A percentile compares a stretch with the other conserved stretches of the same genome.
Evolutionary conservation across 345 rosid species (phyloP).

Genomic region (Lepidium aucheri): DNA sequence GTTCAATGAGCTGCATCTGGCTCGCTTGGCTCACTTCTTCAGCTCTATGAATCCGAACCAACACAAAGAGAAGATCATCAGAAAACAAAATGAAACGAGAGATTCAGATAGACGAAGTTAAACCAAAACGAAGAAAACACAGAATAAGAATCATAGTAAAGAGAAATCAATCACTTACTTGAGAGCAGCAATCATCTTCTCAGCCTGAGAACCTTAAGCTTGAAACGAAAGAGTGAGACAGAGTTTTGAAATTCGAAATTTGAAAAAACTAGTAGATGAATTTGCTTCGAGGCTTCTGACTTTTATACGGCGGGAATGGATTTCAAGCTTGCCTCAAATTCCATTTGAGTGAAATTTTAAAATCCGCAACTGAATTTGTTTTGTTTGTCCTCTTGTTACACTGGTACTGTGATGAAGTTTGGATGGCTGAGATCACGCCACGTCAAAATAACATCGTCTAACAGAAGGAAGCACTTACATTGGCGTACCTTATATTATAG

Average conservation of each 20-base stretch:
- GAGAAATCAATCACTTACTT: slow-evolving; percentile 38
- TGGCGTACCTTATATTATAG: too few species aligned
- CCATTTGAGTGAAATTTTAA: not conserved
- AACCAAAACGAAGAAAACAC: not conserved
- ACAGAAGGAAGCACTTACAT: too few species aligned
- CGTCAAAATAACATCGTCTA: not conserved
- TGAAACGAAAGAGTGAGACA: slow-evolving; percentile 13
- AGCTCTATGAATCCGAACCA: slow-evolving; percentile 34
- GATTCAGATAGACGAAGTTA: not conserved
- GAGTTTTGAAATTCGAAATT: slow-evolving; percentile 8
- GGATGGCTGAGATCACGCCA: not conserved
- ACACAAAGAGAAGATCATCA: not conserved
- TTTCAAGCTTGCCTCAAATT: not conserved
- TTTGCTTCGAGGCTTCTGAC: not conserved
- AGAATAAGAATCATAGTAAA: slow-evolving; percentile 1
- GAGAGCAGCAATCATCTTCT: slow-evolving; percentile 60
- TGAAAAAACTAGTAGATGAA: not conserved
- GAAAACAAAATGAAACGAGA: not conserved
- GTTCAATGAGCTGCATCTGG: slow-evolving; percentile 67
- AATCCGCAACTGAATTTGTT: slow-evolving; percentile 3
- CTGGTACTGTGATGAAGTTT: not conserved
- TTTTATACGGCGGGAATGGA: slow-evolving; percentile 41
- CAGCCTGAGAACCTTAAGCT: not conserved
- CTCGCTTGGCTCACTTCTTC: slow-evolving; percentile 54
- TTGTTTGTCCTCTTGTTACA: not conserved